phyloP scores from a whole-genome alignment of 495 filamentous ascomycete genomes.

The Glarea lozoyensis region DNA sequence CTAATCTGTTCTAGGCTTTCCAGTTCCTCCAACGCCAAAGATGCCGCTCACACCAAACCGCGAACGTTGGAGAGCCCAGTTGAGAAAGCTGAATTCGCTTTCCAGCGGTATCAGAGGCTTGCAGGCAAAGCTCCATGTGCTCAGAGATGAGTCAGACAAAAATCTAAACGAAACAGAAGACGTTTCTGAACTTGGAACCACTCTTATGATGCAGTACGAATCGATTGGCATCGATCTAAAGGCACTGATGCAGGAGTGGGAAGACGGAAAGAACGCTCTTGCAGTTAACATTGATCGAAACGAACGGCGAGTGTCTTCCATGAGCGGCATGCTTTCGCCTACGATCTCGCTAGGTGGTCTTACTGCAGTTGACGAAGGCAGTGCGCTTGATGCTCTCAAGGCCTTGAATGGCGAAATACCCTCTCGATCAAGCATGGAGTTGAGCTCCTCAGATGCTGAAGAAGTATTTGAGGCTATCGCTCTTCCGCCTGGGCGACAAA shows the following conservation, averaged over 20 bases:
- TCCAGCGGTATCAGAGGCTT: constrained; percentile 86
- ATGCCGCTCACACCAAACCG: constrained; percentile 62
- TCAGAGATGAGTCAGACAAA: constrained; percentile 81
- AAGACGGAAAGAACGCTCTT: constrained; percentile 69
- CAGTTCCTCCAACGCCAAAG: constrained; percentile 44
- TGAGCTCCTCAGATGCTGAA: constrained; percentile 47
- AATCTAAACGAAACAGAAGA: constrained; percentile 67
- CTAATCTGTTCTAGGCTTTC: constrained; percentile 25
- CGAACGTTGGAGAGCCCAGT: constrained; percentile 74
- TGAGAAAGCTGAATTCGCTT: constrained; percentile 75
- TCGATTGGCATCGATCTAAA: constrained; percentile 84
- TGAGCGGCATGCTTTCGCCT: constrained; percentile 64
- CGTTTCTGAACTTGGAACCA: constrained; percentile 60
- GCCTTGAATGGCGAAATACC: constrained; percentile 58
- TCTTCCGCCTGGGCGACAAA: constrained; percentile 59
- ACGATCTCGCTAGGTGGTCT: constrained; percentile 71
- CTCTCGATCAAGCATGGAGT: constrained; percentile 26
- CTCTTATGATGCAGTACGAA: constrained; percentile 83
- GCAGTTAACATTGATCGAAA: constrained; percentile 64
- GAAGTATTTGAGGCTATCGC: constrained; percentile 90
- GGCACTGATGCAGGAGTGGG: constrained; percentile 82
- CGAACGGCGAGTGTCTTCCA: constrained; percentile 60
- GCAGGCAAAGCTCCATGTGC: constrained; percentile 88
- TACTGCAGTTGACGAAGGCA: constrained; percentile 78
- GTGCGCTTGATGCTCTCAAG: constrained; percentile 64